Evolutionary conservation across 2,329 filamentous ascomycete genomes (phyloP), one percentile per base, ranked within the genome.

Genomic region (Pseudogymnoascus sp.): DNA sequence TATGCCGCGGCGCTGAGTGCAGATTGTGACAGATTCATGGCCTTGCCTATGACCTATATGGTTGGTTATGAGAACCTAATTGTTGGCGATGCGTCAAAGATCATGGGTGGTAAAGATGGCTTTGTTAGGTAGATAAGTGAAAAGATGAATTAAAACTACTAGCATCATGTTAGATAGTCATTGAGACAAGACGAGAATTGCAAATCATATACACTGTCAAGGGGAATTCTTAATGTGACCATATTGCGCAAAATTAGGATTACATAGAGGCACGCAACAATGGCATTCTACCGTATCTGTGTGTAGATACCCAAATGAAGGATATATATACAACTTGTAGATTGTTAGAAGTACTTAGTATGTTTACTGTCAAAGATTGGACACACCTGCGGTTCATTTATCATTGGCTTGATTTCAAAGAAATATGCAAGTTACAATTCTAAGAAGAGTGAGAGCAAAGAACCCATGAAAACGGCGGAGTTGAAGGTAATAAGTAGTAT

Each of bases 61-160:
- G 42, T 62, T 12, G 63, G 63, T 3, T 56, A 64, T 12, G 63
- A 64, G 46, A 62, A 64, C 31, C 6, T 64, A 28, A 16, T 64
- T 37, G 25, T 62, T 62, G 63, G 63, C 7, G 46, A 63, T 12
- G 63, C 42, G 3, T 40, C 36, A 1, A 59, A 31, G 31, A 37
- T 12, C 6, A 62, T 62, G 43, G 63, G 60, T 42, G 63, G 59
- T 12, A 62, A 21, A 16, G 62, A 63, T 62, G 62, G 62, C 9
- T 28, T 63, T 62, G 8, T 40, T 40, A 18, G 8, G n/a, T 40
- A 40, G 37, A 21, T 42, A 21, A 42, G 40, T 42, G 16, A 42
- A 18, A 18, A 18, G 9, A 21, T 16, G 16, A 42, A 42, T 3
- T 9, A 42, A 42, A 21, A 42, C 38, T 42, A 42, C 16, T 11